phyloP scores from a whole-genome alignment of 2,329 filamentous ascomycete species.

The Plectosphaerella sp. region DNA sequence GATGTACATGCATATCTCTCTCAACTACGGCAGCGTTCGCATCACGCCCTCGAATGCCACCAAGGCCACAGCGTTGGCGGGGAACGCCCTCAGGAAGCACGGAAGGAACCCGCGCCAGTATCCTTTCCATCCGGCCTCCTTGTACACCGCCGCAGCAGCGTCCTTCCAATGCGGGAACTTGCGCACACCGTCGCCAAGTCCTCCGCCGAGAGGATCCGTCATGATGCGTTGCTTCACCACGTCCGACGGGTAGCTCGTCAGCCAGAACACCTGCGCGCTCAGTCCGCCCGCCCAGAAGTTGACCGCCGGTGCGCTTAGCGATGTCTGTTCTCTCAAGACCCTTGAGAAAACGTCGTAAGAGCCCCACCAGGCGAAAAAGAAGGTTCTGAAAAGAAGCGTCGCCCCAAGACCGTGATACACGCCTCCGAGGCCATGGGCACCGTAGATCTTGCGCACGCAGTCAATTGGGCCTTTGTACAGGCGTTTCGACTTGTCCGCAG shows the following conservation, averaged over 20 bases:
- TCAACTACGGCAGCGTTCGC: constrained; percentile 51
- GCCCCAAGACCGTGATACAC: constrained; percentile 82
- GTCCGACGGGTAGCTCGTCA: constrained; percentile 86
- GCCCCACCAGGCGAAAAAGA: constrained; percentile 99
- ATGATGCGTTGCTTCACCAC: constrained; percentile 96
- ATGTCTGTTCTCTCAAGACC: constrained; percentile 61
- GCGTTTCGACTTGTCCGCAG: constrained; percentile 69
- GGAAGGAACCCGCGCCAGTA: constrained; percentile 94
- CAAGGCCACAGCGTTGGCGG: constrained; percentile 90
- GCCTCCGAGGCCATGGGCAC: constrained; percentile 70
- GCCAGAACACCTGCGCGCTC: constrained; percentile 91
- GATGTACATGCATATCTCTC: background rate
- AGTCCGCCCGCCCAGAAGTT: constrained; percentile 98
- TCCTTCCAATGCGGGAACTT: constrained; percentile 74
- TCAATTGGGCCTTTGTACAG: constrained; percentile 86
- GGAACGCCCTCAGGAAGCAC: constrained; percentile 90
- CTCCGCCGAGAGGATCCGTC: constrained; percentile 82
- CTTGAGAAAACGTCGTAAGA: constrained; percentile 82
- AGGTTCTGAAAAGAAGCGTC: constrained; percentile 82
- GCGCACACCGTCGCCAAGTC: constrained; percentile 60
- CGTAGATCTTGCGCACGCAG: constrained; percentile 66
- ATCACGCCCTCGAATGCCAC: constrained; percentile 92
- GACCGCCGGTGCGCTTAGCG: constrained; percentile 69
- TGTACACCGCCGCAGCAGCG: constrained; percentile 72
- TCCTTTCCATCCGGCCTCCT: constrained; percentile 70